phyloP scores from a whole-genome alignment of 1,284 basidiomycete species.

The Trichosporon inkin region DNA sequence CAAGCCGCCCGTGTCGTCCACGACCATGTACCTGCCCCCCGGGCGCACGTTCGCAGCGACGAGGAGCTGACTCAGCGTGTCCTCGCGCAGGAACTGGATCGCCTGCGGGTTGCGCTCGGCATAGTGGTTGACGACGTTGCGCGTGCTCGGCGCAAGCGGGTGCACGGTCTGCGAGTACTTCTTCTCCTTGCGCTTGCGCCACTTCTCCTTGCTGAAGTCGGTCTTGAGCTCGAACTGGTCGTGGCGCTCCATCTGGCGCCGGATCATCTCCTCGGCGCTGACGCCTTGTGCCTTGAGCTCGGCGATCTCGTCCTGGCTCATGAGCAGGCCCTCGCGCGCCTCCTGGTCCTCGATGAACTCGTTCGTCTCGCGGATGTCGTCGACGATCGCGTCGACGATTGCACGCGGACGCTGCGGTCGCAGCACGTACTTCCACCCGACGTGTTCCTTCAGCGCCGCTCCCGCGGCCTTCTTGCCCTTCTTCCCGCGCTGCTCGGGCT shows the following conservation, averaged over 20 bases:
- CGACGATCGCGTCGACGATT: slow-evolving; percentile 38
- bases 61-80: slow-evolving; percentile 83
- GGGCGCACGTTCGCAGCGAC: slow-evolving; percentile 78
- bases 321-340: slow-evolving; percentile 58
- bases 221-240: slow-evolving; percentile 86
- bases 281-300: slow-evolving; percentile 54
- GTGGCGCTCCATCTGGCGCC: slow-evolving; percentile 84
- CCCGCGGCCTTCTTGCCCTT: slow-evolving; percentile 26
- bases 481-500: slow-evolving; percentile 19
- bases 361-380: slow-evolving; percentile 48
- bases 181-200: slow-evolving; percentile 87
- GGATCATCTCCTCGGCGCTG: slow-evolving; percentile 75
- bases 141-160: slow-evolving; percentile 79
- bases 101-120: slow-evolving; percentile 66
- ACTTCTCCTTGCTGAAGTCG: slow-evolving; percentile 95
- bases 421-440: slow-evolving; percentile 41
- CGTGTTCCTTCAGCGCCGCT: slow-evolving; percentile 22
- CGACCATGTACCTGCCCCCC: slow-evolving; percentile 78
- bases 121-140: slow-evolving; percentile 81
- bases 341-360: slow-evolving; percentile 57
- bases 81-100: slow-evolving; percentile 78
- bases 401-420: slow-evolving; percentile 34
- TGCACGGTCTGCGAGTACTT: slow-evolving; percentile 92
- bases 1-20: slow-evolving; percentile 91
- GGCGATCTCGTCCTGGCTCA: slow-evolving; percentile 76